Evolutionary conservation across 495 filamentous ascomycete genomes (phyloP), one percentile per base, ranked within the genome.

Genomic region (Hypoxylon lienhwacheense): DNA sequence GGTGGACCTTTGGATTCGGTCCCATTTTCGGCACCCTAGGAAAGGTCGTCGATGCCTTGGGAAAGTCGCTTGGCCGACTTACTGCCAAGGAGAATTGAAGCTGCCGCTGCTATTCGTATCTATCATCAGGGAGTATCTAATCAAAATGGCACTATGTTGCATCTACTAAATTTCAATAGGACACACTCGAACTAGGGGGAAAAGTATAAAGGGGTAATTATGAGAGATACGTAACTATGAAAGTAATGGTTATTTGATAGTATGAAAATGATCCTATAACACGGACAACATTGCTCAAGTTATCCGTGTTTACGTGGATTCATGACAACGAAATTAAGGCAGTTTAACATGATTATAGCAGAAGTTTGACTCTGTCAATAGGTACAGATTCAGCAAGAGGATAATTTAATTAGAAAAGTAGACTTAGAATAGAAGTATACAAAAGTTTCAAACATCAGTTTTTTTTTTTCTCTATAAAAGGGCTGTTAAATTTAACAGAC

Each of bases 1-100:
- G 85, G 5, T 90, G 85, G 87, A 80, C 71, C 7, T 91, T 91
- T 60, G 88, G 88, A 0, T 71, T 90, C 31, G 81, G 83, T 0
- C 73, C 71, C 46, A 11, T 87, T 5, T 85, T 83, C 61, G 70
- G 77, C 1, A 56, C 60, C 1, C 28, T 77, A 17, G 83, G 80
- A 1, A 73, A 76, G 71, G 28, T 76, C 7, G 63, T 77, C 47
- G 64, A 69, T 36, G 47, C 47, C 11, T 33, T 81, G 7, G 77
- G 74, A 70, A 68, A 60, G 35, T 20, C 67, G n/a, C 72, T 81
- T 35, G 64, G 62, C 42, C 52, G 66, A 16, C 11, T 42, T 11
- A 24, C 34, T n/a, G 61, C 57, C 39, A 62, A 59, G 22, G 60
- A 43, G 7, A 6, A 32, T 2, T 48, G 16, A 48, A 25, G 2